Percentiles rank a stretch among this genome's conserved stretches.
Evolutionary conservation across 2,329 filamentous ascomycete genomes (phyloP).

Genomic region (Exophiala mesophila): DNA sequence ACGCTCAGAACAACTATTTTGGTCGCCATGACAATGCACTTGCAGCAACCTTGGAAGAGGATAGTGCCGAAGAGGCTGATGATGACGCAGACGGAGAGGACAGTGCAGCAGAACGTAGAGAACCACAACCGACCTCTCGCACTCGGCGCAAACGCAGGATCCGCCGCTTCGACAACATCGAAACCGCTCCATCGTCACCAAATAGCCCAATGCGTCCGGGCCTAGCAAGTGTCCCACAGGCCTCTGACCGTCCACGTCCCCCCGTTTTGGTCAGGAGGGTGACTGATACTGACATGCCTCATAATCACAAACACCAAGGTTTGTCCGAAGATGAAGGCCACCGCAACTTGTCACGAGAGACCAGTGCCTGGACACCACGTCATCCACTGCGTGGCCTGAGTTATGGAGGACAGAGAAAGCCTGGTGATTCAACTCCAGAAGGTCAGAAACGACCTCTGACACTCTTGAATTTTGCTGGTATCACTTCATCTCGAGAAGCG

Average conservation of each 20-base stretch:
- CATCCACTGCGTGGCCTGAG: constrained; percentile 53
- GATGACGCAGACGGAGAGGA: constrained; percentile 77
- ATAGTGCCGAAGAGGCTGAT: constrained; percentile 54
- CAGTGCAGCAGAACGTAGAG: constrained; percentile 69
- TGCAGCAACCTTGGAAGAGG: constrained; percentile 52
- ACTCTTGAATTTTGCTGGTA: constrained; percentile 61
- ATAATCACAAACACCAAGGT: constrained; percentile 55
- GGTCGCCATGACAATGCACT: constrained; percentile 47
- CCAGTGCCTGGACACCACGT: constrained; percentile 55
- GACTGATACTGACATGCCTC: constrained; percentile 56
- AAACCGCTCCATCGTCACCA: constrained; percentile 65
- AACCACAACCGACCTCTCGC: constrained; percentile 44
- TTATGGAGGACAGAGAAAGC: constrained; percentile 50
- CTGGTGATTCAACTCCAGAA: constrained; percentile 45
- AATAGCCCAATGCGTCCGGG: constrained; percentile 38
- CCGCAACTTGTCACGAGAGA: constrained; percentile 51
- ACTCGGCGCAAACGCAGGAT: constrained; percentile 60
- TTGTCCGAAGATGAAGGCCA: constrained; percentile 72
- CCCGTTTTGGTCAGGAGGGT: constrained; percentile 56
- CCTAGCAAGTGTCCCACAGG: constrained; percentile 34
- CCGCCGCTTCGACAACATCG: constrained; percentile 50
- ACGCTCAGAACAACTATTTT: constrained; percentile 41
- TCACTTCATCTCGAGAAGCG: constrained; percentile 51
- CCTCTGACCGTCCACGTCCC: constrained; percentile 43
- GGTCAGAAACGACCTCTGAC: constrained; percentile 57